Evolutionary conservation across 2,329 filamentous ascomycete genomes (phyloP), one percentile per base, ranked within the genome.

Genomic region (Alternaria brassicicola): DNA sequence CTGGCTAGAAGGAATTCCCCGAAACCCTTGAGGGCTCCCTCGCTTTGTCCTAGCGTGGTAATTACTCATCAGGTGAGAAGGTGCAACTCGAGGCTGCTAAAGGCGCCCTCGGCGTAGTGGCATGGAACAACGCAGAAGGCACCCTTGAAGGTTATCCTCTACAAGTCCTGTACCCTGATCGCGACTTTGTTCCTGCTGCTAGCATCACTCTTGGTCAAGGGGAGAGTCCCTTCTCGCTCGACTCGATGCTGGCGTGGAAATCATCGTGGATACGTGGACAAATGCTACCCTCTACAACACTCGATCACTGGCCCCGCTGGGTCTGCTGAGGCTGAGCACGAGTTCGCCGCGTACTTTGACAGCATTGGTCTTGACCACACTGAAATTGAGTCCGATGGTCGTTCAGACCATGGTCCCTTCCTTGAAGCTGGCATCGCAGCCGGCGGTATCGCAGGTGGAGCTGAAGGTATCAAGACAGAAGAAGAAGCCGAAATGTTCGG

Each of bases 361-460:
- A 71, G 70, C 51, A 65, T 70, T 10, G 66, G 68, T 3, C 62
- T 72, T 9, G 71, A 72, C 57, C 70, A 88, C 72, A 89, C 86
- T 0, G 86, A 89, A 57, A 90, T 90, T 26, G 85, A 86, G 2
- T 94, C 95, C 65, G 89, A 92, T 67, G 91, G 91, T 6, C 87
- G 91, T 57, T 91, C 88, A 62, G 91, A 95, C 76, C 94, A 94
- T 68, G 89, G 88, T 49, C 88, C 86, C 1, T 93, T 94, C 79
- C 89, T 93, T 68, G 83, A 86, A 33, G 83, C 85, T 55, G 88
- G 88, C 3, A 92, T 93, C 39, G 89, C 91, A 0, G 86, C 86
- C 1, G 90, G 91, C 23, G 91, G 91, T 28, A 86, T 93, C 60
- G 89, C 90, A 53, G 92, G 90, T 2, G 91, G 91, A 36, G 91